Base-by-base conservation (phyloP, 257 asterid genomes). In the Verbascum thapsus region DNA sequence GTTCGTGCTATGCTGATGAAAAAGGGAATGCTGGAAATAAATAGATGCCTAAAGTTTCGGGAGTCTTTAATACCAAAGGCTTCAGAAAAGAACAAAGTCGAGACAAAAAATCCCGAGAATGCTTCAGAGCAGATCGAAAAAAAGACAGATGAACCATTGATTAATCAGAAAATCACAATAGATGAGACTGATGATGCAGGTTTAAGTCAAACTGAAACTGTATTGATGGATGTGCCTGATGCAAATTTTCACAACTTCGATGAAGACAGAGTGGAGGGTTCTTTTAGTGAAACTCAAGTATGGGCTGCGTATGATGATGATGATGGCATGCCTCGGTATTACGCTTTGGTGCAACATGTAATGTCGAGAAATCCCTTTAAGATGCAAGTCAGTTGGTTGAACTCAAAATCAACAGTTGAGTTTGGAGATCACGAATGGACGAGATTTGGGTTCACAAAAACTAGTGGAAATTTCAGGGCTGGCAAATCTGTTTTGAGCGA, bases 281-380 rank as follows among this genome's bases (percentile, higher is more conserved):
- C 83, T 26, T 85, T 88, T 63, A 44, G 64, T 8, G 72, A 68
- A 62, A 73, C 78, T 67, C 86, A 88, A 71, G 77, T 88, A 23
- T 88, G 96, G 96, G 95, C 95, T 32, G 80, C 74, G 35, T 85
- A 88, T 70, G 95, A 83, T 7, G 61, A 78, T 16, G 80, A 81
- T 12, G 96, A 88, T 70, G 96, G 95, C 52, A 88, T 85, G 95
- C 89, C 96, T 48, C 86, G 95, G 2, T 72, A 63, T 41, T 85
- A 83, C 76, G 89, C 86, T 53, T 19, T 81, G 59, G 69, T 88
- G 51, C 85, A 49, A 8, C 55, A 41, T 15, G 72, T 85, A 64
- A 45, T 74, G 39, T 78, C 88, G 10, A 78, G 67, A 60, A 70
- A 59, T 15, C 85, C 89, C 18, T 81, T 82, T 42, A 73, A 71